These are phyloP conservation scores for Stipa capillata DNA, from an alignment of 176 grass and related monocot species.

Conservation along the genomic window DNA sequence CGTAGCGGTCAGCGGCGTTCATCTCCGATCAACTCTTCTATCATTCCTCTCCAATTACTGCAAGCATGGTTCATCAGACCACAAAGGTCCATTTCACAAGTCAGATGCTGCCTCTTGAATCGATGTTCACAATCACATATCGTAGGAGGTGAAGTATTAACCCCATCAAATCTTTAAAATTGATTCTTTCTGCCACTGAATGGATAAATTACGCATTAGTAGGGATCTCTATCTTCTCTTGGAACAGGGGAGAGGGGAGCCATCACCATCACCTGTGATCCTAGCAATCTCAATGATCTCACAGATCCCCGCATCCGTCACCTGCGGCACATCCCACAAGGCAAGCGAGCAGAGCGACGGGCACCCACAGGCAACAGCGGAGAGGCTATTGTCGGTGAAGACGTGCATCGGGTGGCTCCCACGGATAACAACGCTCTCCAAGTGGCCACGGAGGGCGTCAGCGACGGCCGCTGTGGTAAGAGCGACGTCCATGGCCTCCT, in stretches of 20 bases:
- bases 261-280: too few species aligned
- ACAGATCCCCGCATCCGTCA: constrained; percentile 47
- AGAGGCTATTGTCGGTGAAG: constrained; percentile 51
- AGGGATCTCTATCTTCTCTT: neutral
- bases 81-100: too few species aligned
- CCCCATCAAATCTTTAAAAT: too few species aligned
- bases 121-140: too few species aligned
- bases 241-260: too few species aligned
- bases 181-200: neutral
- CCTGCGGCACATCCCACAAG: constrained; percentile 43
- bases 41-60: too few species aligned
- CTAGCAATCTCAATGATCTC: too few species aligned
- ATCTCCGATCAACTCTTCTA: neutral
- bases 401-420: constrained; percentile 49
- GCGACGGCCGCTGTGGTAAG: constrained; percentile 50
- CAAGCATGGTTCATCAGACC: too few species aligned
- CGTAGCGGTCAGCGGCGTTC: constrained; percentile 31
- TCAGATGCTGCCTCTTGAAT: too few species aligned
- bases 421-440: constrained; percentile 47
- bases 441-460: constrained; percentile 26
- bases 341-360: constrained; percentile 46
- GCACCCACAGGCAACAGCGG: constrained; percentile 49
- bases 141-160: too few species aligned
- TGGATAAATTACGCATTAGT: neutral
- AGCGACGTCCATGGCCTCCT: constrained; percentile 47